phyloP scores from a whole-genome alignment of 257 asterid species.

The Fraxinus americana region DNA sequence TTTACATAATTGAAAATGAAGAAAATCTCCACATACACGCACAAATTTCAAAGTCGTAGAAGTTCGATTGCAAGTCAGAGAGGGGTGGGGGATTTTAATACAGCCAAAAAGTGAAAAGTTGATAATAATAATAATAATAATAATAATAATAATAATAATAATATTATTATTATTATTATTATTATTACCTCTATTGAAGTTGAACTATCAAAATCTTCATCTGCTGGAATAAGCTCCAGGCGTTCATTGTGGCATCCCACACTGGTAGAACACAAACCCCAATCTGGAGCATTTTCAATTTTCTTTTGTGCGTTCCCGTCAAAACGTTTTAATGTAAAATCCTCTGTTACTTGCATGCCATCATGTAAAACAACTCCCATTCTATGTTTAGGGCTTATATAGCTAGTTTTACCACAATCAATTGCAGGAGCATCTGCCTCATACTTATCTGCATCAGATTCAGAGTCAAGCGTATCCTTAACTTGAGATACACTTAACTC shows the following conservation, averaged over 20 bases:
- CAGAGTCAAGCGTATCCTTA: constrained; percentile 59
- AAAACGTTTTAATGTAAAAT: constrained; percentile 26
- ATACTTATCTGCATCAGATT: constrained; percentile 33
- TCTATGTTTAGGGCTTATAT: constrained; percentile 21
- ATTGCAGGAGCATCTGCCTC: constrained; percentile 33
- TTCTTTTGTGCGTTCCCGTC: constrained; percentile 31
- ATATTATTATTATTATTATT: not conserved
- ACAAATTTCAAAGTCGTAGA: constrained; percentile 4
- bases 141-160: not conserved
- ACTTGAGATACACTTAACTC: constrained; percentile 53
- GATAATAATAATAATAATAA: too few species aligned
- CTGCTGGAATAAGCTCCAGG: constrained; percentile 32
- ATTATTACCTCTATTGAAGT: constrained; percentile 44
- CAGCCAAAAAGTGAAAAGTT: constrained; percentile 21
- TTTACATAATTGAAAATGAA: constrained; percentile 26
- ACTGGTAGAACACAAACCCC: constrained; percentile 34
- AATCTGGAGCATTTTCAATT: constrained; percentile 18
- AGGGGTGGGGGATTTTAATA: constrained; percentile 8
- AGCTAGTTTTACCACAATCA: constrained; percentile 28
- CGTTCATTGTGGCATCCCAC: constrained; percentile 24
- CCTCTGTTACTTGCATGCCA: constrained; percentile 29
- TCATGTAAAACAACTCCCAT: constrained; percentile 27
- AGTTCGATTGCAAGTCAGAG: constrained; percentile 10
- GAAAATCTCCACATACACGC: constrained; percentile 17
- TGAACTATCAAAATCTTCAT: constrained; percentile 31